A percentile compares a stretch with the other conserved stretches of the same genome.
phyloP scores from a whole-genome alignment of 2,329 filamentous ascomycete species.

The Paracamarosporium sp. region DNA sequence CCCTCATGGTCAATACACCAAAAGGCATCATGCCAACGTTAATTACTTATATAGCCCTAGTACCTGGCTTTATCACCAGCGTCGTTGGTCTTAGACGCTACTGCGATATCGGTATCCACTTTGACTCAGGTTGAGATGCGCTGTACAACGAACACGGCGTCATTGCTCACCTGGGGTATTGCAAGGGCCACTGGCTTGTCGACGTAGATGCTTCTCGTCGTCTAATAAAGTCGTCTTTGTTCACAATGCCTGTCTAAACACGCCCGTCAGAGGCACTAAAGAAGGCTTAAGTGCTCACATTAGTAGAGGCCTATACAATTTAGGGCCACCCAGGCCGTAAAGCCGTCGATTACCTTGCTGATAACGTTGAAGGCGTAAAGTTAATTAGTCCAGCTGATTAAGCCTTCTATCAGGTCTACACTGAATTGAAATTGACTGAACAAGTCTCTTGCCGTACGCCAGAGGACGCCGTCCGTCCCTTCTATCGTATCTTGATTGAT shows the following conservation, averaged over 20 bases:
- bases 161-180: too few relatives aligned
- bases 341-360: neutral
- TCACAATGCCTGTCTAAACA: too few relatives aligned
- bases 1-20: neutral
- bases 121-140: conserved; percentile 3
- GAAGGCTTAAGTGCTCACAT: too few relatives aligned
- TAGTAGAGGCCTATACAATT: neutral
- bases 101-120: neutral
- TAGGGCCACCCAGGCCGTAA: neutral
- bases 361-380: neutral
- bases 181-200: too few relatives aligned
- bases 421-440: neutral
- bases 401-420: neutral
- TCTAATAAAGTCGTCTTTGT: too few relatives aligned
- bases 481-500: neutral
- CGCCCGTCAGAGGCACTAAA: too few relatives aligned
- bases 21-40: neutral
- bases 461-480: neutral
- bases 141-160: too few relatives aligned
- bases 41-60: neutral
- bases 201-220: too few relatives aligned
- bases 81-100: neutral
- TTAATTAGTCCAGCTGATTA: neutral
- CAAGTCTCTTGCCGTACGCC: neutral
- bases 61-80: conserved; percentile 1